Base-by-base conservation (phyloP, 2,329 filamentous ascomycete species). In the Botrytis aclada region DNA sequence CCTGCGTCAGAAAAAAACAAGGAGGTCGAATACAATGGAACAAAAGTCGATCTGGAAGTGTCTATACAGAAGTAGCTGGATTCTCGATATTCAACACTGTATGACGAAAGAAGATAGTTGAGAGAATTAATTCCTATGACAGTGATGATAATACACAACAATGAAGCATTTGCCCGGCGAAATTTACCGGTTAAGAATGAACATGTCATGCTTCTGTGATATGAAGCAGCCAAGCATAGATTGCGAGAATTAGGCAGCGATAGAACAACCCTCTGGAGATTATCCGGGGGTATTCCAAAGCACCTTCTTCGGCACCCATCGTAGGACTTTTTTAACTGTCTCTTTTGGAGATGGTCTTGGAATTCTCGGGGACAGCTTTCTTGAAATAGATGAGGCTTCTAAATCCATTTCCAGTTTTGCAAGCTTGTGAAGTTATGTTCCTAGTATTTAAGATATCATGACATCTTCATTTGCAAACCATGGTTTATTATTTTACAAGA, bases 131-230 rank as follows among this genome's bases (percentile, higher is more conserved):
- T 1, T n/a, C 1, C 5, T 6, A n/a, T 51, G 10, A n/a, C 22
- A 51, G 10, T 51, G 47, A n/a, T 45, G 8, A 45, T 8, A 22
- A 3, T 45, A 9, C 1, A 2, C 0, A 45, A 45, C 43, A 22
- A 22, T 9, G 4, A 9, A 20, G 22, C 1, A 0, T 20, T 2
- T 22, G 2, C 3, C 20, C 3, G 43, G 4, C 25, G 22, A 51
- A 0, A n/a, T 3, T n/a, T 14, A 0, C 2, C 10, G 4, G 2
- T n/a, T 4, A 51, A 6, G 0, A n/a, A 51, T 14, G 47, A n/a
- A n/a, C 4, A 6, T 51, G 1, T 51, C 47, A 25, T 6, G 25
- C 47, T 0, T 10, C 2, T 0, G 4, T 51, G 47, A 14, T 51
- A 0, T 2, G 47, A 25, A n/a, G 12, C 47, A 3, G 25, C 47